phyloP scores from a whole-genome alignment of 1,284 basidiomycete genomes.

The Ceratobasidium sp. region DNA sequence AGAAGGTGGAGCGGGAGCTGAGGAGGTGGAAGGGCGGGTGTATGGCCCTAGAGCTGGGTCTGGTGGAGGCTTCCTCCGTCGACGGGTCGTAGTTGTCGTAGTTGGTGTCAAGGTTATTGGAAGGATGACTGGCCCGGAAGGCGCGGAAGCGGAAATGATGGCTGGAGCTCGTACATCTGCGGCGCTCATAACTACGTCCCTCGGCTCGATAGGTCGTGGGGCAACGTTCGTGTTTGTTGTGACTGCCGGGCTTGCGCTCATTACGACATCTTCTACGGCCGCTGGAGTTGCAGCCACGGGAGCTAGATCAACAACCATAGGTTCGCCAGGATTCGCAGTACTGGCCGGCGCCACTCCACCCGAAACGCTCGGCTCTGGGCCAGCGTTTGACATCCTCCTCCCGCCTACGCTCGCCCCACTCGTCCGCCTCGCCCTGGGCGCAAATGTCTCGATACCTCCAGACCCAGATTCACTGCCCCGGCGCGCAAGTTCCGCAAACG shows the following conservation, averaged over 20 bases:
- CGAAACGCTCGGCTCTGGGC: not conserved
- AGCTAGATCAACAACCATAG: constrained; percentile 17
- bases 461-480: constrained; percentile 19
- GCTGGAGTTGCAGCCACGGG: not conserved
- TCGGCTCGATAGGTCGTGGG: not conserved
- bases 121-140: constrained; percentile 4
- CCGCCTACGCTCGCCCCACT: not conserved
- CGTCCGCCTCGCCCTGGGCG: not conserved
- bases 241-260: not conserved
- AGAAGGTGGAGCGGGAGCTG: not conserved
- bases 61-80: constrained; percentile 31
- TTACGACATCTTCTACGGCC: not conserved
- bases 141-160: not conserved
- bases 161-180: not conserved
- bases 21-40: not conserved
- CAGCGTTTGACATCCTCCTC: constrained; percentile 11
- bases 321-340: not conserved
- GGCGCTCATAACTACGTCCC: constrained; percentile 21
- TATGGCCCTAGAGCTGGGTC: constrained; percentile 42
- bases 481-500: constrained; percentile 40
- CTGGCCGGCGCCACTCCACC: not conserved
- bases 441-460: not conserved
- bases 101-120: not conserved
- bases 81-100: constrained; percentile 2
- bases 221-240: not conserved